These are phyloP conservation scores for Dispira parvispora DNA, from an alignment of 192 early-diverging fungal species.

Conservation along the genomic window DNA sequence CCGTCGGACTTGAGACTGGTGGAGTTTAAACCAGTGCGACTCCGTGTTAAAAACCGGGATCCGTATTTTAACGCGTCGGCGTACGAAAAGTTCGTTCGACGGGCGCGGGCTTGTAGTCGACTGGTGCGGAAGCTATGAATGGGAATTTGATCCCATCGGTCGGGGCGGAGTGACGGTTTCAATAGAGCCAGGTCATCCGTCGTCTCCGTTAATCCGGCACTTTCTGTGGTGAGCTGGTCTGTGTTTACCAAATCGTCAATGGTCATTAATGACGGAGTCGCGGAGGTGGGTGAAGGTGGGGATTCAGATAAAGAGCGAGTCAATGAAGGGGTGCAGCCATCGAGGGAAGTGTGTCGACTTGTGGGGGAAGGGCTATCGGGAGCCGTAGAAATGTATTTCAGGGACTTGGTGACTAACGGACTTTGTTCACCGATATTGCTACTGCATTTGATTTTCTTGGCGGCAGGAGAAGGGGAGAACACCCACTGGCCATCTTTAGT, in stretches of 20 bases:
- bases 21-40: no score
- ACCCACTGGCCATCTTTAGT: background rate
- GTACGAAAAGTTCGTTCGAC: background rate
- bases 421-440: background rate
- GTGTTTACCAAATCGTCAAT: conserved; percentile 9
- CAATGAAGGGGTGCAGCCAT: background rate
- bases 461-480: background rate
- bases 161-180: background rate
- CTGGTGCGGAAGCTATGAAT: conserved; percentile 9
- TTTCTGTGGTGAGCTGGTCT: background rate
- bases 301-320: background rate
- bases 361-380: background rate
- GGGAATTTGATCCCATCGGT: conserved; percentile 10
- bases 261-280: background rate
- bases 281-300: background rate
- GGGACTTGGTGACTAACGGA: background rate
- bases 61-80: conserved; percentile 5
- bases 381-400: background rate
- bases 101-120: background rate
- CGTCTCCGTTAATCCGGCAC: background rate
- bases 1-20: no score
- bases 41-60: background rate
- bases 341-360: background rate
- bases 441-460: no score
- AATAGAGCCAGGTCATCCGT: background rate